Conservation (phyloP, 2,329 filamentous ascomycete genomes). For the Cladosporium sp. region DNA sequence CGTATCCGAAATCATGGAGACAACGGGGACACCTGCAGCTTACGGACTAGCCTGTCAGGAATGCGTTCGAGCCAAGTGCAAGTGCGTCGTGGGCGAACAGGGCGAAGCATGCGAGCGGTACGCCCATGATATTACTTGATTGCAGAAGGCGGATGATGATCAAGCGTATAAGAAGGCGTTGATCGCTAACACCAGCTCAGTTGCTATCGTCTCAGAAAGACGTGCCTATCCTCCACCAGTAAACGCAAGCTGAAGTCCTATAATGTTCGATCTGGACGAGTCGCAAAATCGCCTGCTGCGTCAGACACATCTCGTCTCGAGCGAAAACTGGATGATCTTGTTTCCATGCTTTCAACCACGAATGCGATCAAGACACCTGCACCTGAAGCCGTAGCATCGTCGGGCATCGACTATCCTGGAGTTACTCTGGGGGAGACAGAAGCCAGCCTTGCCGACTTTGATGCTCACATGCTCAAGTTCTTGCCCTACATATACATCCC, state of each 20-base stretch:
- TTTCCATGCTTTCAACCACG: neutral
- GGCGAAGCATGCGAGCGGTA: neutral
- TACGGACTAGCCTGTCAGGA: neutral
- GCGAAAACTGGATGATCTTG: neutral
- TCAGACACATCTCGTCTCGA: neutral
- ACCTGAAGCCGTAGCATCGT: neutral
- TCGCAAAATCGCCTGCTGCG: neutral
- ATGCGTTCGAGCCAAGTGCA: neutral
- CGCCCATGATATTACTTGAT: neutral
- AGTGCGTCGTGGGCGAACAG: neutral
- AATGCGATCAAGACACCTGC: neutral
- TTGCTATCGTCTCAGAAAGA: neutral
- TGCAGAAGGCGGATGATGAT: neutral
- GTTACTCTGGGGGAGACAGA: neutral
- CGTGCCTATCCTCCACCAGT: neutral
- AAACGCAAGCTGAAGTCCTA: neutral
- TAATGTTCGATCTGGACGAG: neutral
- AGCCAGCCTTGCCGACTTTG: neutral
- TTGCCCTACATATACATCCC: neutral
- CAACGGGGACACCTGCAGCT: neutral
- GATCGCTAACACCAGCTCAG: neutral
- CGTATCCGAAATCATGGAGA: too few relatives aligned
- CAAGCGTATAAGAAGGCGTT: neutral
- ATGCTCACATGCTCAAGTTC: neutral
- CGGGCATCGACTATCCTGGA: neutral